Evolutionary conservation across 441 rosid species (phyloP).

Genomic region (Omphalea diandra): DNA sequence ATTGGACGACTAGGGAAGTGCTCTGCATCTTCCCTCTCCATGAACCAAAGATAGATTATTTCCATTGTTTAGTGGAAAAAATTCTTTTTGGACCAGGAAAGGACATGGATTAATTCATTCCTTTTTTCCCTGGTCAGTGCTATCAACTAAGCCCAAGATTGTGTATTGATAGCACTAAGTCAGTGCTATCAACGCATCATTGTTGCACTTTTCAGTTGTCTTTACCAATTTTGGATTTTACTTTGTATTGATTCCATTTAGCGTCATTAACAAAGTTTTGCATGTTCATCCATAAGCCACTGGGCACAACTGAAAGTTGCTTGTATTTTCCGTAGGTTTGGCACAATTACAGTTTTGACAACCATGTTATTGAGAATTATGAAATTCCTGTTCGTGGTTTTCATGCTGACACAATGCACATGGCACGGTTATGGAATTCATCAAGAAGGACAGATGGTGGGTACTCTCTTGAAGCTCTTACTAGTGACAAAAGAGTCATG

Average conservation of each 20-base stretch:
- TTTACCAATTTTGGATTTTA: neutral
- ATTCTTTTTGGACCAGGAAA: neutral
- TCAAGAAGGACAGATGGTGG: conserved; percentile 79
- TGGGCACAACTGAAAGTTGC: no score
- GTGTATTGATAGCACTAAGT: no score
- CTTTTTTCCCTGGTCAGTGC: neutral
- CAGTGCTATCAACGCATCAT: neutral
- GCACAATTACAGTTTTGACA: conserved; percentile 98
- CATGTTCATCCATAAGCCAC: no score
- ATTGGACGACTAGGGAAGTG: neutral
- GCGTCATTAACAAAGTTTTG: no score
- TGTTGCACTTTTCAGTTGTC: neutral
- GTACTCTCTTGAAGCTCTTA: conserved; percentile 95
- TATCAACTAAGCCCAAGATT: neutral
- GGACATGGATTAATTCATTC: neutral
- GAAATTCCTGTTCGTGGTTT: conserved; percentile 80
- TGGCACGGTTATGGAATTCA: conserved; percentile 97
- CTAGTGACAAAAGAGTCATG: conserved; percentile 65
- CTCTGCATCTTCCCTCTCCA: neutral
- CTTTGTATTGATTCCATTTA: no score
- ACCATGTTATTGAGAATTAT: conserved; percentile 75
- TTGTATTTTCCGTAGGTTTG: conserved; percentile 56
- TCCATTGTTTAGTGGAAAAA: neutral
- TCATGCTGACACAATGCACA: conserved; percentile 98
- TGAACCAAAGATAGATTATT: neutral